phyloP scores from a whole-genome alignment of 805 yeast genomes.

The Barnettozyma populi region DNA sequence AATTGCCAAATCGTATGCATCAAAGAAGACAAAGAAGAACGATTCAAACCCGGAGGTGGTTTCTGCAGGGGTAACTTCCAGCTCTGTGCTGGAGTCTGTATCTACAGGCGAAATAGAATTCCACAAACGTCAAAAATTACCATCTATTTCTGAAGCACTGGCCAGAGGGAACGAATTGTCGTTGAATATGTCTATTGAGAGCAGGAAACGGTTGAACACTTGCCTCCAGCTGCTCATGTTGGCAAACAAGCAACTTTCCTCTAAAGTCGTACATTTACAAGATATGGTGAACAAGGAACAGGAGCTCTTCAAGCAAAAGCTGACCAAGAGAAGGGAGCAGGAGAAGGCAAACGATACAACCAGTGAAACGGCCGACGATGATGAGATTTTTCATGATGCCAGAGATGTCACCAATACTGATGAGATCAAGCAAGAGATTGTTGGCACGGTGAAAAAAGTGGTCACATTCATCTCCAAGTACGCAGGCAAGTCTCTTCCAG shows the following conservation, averaged over 20 bases:
- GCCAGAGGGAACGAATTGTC: slow-evolving; percentile 31
- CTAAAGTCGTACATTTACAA: slow-evolving; percentile 61
- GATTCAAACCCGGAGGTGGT: background rate
- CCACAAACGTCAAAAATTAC: slow-evolving; percentile 26
- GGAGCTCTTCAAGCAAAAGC: slow-evolving; percentile 9
- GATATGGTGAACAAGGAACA: slow-evolving; percentile 46
- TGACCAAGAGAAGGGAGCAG: slow-evolving; percentile 5
- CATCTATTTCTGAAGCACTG: slow-evolving; percentile 32
- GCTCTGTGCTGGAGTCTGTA: slow-evolving; percentile 10
- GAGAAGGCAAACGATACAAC: background rate
- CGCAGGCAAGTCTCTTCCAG: slow-evolving; percentile 70
- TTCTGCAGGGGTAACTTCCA: slow-evolving; percentile 2
- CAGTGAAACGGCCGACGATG: slow-evolving; percentile 13
- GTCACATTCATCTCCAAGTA: slow-evolving; percentile 81
- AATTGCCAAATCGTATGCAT: slow-evolving; percentile 1
- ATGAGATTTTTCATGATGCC: slow-evolving; percentile 31
- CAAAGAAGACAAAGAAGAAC: background rate
- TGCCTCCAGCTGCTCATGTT: slow-evolving; percentile 73
- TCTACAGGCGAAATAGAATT: background rate
- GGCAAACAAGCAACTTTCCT: slow-evolving; percentile 72
- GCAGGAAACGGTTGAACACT: slow-evolving; percentile 69
- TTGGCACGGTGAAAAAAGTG: slow-evolving; percentile 83
- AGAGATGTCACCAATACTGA: slow-evolving; percentile 19
- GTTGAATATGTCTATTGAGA: slow-evolving; percentile 52
- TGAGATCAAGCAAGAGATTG: slow-evolving; percentile 71